A percentile compares a stretch with the other conserved stretches of the same genome.
Conservation (phyloP, 345 rosid genomes). For the Pistacia atlantica region DNA sequence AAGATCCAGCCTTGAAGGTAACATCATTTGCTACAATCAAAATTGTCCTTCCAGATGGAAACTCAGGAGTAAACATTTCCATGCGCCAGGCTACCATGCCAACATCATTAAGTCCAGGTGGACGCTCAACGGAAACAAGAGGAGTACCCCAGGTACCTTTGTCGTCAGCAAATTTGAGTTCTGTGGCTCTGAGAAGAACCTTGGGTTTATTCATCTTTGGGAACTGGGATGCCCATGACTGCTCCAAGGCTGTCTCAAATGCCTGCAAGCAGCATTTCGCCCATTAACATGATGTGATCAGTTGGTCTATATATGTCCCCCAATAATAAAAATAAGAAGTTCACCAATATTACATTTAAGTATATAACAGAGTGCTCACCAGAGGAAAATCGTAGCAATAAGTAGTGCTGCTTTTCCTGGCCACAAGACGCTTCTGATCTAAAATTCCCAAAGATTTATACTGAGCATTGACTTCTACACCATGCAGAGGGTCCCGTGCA, state of each 20-base stretch:
- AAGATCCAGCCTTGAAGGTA: conserved; percentile 97
- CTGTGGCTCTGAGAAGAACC: conserved; percentile 59
- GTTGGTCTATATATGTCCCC: conserved; percentile 3
- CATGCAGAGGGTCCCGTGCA: conserved; percentile 64
- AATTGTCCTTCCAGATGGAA: conserved; percentile 88
- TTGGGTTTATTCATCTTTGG: conserved; percentile 49
- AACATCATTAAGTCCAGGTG: conserved; percentile 79
- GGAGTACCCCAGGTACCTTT: conserved; percentile 76
- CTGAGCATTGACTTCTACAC: conserved; percentile 57
- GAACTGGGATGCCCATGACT: conserved; percentile 72
- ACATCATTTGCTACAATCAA: conserved; percentile 87
- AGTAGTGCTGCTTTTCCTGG: conserved; percentile 86
- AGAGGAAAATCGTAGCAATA: conserved; percentile 98
- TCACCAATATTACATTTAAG: conserved; percentile 9
- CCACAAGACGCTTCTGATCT: conserved; percentile 78
- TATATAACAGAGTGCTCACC: conserved; percentile 49
- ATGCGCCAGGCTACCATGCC: conserved; percentile 99
- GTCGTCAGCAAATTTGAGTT: conserved; percentile 75
- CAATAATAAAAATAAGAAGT: background rate
- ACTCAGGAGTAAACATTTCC: conserved; percentile 93
- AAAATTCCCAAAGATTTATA: conserved; percentile 78
- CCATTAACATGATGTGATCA: conserved; percentile 14
- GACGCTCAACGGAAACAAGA: conserved; percentile 58
- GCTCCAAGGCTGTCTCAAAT: conserved; percentile 81
- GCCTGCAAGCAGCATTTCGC: conserved; percentile 58